Conservation (phyloP, 257 asterid genomes). For the Gentiana macrophylla region DNA sequence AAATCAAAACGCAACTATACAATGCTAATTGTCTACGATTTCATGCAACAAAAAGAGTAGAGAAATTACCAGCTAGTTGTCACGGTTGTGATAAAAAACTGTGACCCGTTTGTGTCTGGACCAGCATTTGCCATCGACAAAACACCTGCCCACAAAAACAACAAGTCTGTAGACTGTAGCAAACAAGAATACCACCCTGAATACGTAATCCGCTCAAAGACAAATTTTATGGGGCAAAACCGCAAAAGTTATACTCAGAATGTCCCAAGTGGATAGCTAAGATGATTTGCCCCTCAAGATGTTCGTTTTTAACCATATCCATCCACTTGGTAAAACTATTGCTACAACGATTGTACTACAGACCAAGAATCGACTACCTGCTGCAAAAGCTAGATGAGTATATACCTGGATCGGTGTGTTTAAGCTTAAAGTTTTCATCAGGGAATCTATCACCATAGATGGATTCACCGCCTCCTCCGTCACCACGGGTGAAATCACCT, state of each 20-base stretch:
- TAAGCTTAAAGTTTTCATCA: constrained; percentile 79
- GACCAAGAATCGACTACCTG: neutral
- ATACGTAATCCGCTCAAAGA: neutral
- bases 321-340: no score
- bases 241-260: no score
- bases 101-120: constrained; percentile 85
- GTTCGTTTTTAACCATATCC: no score
- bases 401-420: constrained; percentile 80
- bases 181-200: neutral
- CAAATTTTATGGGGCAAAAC: no score
- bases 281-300: no score
- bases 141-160: constrained; percentile 29
- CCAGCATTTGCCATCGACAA: constrained; percentile 94
- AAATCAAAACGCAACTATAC: neutral
- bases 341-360: no score
- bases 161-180: neutral
- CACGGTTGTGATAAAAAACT: constrained; percentile 72
- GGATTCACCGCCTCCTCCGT: constrained; percentile 95
- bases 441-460: constrained; percentile 59
- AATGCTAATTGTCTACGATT: neutral
- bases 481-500: constrained; percentile 87
- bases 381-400: constrained; percentile 1
- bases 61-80: constrained; percentile 56
- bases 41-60: neutral
- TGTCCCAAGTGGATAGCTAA: no score